Evolutionary conservation across 495 filamentous ascomycete species (phyloP), one percentile per base, ranked within the genome.

Genomic region (Aeminium ludgeri): DNA sequence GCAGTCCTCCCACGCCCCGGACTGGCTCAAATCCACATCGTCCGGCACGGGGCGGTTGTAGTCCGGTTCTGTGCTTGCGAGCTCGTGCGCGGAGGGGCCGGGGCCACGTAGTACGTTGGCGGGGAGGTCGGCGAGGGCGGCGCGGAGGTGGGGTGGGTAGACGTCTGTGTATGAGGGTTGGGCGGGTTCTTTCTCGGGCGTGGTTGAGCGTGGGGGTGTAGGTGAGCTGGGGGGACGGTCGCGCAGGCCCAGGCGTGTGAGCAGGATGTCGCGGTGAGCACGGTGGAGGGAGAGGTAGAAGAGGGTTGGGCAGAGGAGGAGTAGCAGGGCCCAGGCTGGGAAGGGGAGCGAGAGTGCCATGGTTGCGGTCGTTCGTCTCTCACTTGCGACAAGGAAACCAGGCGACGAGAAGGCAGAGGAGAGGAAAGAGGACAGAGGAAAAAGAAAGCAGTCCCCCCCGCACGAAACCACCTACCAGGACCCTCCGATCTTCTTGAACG

Each of bases 191-290:
- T 66, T 66, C 17, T 64, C 61, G 5, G 70, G 72, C 1, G 74
- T 74, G 20, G 74, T 44, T 0, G 72, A 73, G 15, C 66, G 66
- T 20, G 72, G 70, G 31, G 74, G 72, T 15, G 70, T 75, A 40
- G 55, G 62, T 15, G 74, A 50, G 31, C 48, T 47, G 4, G 53
- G 50, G 1, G 38, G 35, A 8, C 55, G 50, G 20, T 40, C 40
- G 7, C 38, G 40, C 30, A 58, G 36, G 25, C 41, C 40, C 1
- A 61, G 31, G 6, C 41, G 30, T 6, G 27, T 19, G 8, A 48
- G 19, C 2, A 52, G n/a, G 35, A 40, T 27, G 20, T 40, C 35
- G 6, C 45, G 45, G 12, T 44, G 40, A 40, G 15, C 6, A 27
- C 1, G 5, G 29, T 27, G 20, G 36, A 3, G 13, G 29, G 40